These are phyloP conservation scores for Cyclotella choctawhatcheeana DNA, from an alignment of 108 stramenopile genomes.

Conservation along the genomic window DNA sequence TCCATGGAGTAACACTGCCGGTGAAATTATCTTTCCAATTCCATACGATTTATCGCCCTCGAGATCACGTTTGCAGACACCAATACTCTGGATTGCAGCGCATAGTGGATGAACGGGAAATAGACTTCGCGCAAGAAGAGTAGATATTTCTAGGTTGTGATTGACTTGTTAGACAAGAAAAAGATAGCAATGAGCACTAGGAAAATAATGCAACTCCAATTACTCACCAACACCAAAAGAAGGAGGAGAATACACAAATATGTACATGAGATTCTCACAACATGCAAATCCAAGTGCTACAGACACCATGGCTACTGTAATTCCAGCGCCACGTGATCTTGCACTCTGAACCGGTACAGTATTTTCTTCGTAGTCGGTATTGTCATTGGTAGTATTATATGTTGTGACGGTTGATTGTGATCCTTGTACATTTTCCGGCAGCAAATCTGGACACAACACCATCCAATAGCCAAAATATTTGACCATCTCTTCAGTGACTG, in stretches of 20 bases:
- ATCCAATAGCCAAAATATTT: conserved; percentile 60
- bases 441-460: conserved; percentile 54
- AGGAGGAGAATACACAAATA: conserved; percentile 50
- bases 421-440: conserved; percentile 36
- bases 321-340: conserved; percentile 41
- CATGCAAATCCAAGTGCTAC: conserved; percentile 57
- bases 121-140: conserved; percentile 69
- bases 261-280: conserved; percentile 52
- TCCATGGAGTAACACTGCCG: conserved; percentile 83
- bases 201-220: neutral
- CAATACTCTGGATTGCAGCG: conserved; percentile 84
- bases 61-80: conserved; percentile 77
- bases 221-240: conserved; percentile 36
- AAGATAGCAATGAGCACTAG: neutral
- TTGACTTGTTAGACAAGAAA: too few species aligned
- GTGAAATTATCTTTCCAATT: conserved; percentile 66
- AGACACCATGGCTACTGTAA: conserved; percentile 56
- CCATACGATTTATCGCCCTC: conserved; percentile 56
- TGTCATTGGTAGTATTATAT: neutral
- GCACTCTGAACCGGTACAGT: conserved; percentile 9
- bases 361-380: neutral
- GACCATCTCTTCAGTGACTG: conserved; percentile 49
- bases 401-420: neutral
- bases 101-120: conserved; percentile 88
- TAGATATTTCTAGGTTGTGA: conserved; percentile 66